Conservation (phyloP, 2,329 filamentous ascomycete species). For the Fusarium succisae region DNA sequence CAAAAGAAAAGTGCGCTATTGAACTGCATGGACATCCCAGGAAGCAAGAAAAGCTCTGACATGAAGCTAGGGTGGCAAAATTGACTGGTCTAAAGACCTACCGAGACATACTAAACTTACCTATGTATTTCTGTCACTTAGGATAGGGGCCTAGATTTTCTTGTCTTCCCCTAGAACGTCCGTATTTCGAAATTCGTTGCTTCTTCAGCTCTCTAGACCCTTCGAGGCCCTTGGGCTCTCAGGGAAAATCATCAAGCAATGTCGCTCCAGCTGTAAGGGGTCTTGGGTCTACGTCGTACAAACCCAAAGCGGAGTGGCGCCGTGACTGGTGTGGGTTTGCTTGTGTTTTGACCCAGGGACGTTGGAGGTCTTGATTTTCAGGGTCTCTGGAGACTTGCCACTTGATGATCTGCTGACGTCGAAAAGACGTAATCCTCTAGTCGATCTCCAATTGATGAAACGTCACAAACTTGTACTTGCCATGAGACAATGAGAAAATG, state of each 20-base stretch:
- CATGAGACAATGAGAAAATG: not conserved
- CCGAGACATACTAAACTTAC: not conserved
- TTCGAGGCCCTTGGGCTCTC: constrained; percentile 6
- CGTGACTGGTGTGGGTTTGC: constrained; percentile 5
- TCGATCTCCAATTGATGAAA: not conserved
- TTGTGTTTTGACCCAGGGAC: not conserved
- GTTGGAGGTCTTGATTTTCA: not conserved
- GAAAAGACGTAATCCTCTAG: constrained; percentile 19
- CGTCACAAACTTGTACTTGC: not conserved
- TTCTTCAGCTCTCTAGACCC: not conserved
- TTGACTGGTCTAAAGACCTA: not conserved
- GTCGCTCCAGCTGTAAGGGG: not conserved
- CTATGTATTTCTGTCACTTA: not conserved
- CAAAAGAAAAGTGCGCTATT: not conserved
- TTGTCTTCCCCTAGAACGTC: not conserved
- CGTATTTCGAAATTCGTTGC: not conserved
- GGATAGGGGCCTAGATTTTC: not conserved
- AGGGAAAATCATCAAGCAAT: constrained; percentile 2
- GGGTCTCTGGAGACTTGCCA: constrained; percentile 11
- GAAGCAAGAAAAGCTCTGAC: not conserved
- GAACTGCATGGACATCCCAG: not conserved
- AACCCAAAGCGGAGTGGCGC: constrained; percentile 3
- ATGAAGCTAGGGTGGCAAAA: not conserved
- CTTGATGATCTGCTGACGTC: constrained; percentile 26
- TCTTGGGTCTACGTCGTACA: not conserved